A percentile compares a stretch with the other conserved stretches of the same genome.
Evolutionary conservation across 768 basidiomycete species (phyloP).

Genomic region (Terana coerulea): DNA sequence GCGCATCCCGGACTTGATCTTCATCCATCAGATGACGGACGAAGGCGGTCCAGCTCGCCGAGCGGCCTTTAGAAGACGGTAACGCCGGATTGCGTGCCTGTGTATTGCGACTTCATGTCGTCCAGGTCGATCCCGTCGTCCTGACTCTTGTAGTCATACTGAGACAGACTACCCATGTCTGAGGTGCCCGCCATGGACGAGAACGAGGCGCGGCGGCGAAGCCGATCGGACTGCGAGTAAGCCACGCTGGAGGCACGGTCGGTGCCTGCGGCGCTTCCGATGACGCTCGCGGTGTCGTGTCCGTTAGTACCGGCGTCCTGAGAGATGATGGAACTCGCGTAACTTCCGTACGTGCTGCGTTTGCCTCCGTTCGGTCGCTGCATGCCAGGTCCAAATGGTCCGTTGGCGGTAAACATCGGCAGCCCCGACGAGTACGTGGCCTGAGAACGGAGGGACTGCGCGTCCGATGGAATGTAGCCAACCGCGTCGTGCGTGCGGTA

Average conservation of each 20-base stretch:
- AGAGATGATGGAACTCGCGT: conserved; percentile 90
- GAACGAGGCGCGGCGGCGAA: conserved; percentile 74
- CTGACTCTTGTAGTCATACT: conserved; percentile 85
- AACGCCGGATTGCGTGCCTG: conserved; percentile 80
- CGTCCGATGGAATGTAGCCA: conserved; percentile 92
- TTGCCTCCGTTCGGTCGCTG: conserved; percentile 66
- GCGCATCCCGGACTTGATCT: background rate
- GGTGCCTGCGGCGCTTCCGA: conserved; percentile 46
- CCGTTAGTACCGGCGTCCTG: conserved; percentile 77
- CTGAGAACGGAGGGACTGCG: conserved; percentile 93
- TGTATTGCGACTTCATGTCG: conserved; percentile 87
- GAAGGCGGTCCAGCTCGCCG: background rate
- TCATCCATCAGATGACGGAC: background rate
- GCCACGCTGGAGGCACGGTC: conserved; percentile 53
- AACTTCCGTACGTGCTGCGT: conserved; percentile 71
- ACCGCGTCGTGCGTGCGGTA: conserved; percentile 93
- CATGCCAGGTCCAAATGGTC: conserved; percentile 66
- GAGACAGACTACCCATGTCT: conserved; percentile 76
- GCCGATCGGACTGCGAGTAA: conserved; percentile 88
- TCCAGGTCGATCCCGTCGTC: conserved; percentile 77
- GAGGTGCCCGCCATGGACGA: conserved; percentile 71
- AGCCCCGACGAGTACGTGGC: conserved; percentile 93
- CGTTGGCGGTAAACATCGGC: conserved; percentile 71
- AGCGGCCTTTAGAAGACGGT: conserved; percentile 66
- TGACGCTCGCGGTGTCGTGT: conserved; percentile 58